Evolutionary conservation across 345 rosid genomes (phyloP), one percentile per base, ranked within the genome.

Genomic region (Eucalyptus microcorys): DNA sequence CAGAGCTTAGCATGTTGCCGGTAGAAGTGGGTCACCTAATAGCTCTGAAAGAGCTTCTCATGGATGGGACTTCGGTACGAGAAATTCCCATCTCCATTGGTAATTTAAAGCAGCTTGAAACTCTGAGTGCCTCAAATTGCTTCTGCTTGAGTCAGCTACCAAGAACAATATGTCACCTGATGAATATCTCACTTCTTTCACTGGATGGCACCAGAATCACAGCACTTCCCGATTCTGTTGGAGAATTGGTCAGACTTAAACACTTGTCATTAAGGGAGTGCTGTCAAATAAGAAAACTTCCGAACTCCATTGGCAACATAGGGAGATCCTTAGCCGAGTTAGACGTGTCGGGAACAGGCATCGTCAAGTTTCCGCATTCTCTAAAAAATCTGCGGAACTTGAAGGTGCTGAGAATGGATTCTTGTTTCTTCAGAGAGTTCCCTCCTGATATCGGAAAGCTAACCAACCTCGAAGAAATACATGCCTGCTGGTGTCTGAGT

Each of bases 321-420:
- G 2, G 7, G 61, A 5, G 13, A 24, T 57, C 61, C 0, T 22
- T 57, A 26, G 7, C 0, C 14, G 14, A 57, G 64, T 5, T 57
- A 10, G 64, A 57, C 2, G 4, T 57, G 30, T 57, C 64, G 0
- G n/a, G 14, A 0, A 57, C 14, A 0, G 64, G 57, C 12, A 0
- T 57, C 0, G 0, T 0, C 4, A 26, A 10, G 3, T 26, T 57
- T 26, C n/a, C 64, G 0, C 0, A 57, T 57, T 57, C 64, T 0
- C 3, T 57, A 10, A 5, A 2, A 26, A 7, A 52, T 52, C 57
- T 52, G 10, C 4, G 3, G 2, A 19, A 21, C 0, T 52, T 52
- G 57, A 52, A 7, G 22, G 57, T 52, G 57, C 2, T 52, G 9
- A 52, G 10, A 2, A 52, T 52, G 57, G 24, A 52, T 52, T 52